Base-by-base conservation (phyloP, 2,329 filamentous ascomycete species). In the Apiospora kogelbergensis region DNA sequence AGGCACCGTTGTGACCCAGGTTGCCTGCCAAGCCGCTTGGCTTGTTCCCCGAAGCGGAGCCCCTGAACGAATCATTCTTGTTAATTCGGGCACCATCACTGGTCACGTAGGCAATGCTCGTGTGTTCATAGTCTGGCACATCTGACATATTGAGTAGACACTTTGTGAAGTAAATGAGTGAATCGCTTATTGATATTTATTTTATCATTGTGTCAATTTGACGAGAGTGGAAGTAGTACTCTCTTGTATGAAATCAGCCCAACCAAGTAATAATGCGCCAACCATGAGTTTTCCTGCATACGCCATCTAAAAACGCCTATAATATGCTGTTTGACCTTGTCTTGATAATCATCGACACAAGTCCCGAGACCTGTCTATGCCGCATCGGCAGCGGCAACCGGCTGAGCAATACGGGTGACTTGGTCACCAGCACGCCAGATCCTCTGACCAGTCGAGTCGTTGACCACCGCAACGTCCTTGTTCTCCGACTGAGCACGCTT, bases 371-470 rank as follows among this genome's bases (percentile, higher is more conserved):
- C 17, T 26, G 26, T 30, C 53, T 70, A 92, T 77, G 92, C 92
- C 71, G 91, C 91, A 82, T 91, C 91, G 70, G 92, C 92, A 75
- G 89, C 91, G 70, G 89, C 87, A 46, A 91, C 86, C 63, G 92
- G 91, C 80, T 93, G 89, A 15, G 88, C 84, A 70, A 93, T 88
- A 81, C 91, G 91, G 71, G 92, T 95, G 67, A 92, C 87, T 81
- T 95, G 92, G 75, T 89, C 85, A 65, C 91, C 92, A 72, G 92
- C 91, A 70, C 92, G 89, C 76, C 94, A 87, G 74, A 95, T 91
- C 67, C 90, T 87, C 78, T 91, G 86, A 68, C 92, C 92, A 69
- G 87, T 82, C 24, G 86, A 88, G 76, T 94, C 92, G 78, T 91
- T 91, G 76, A 91, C 85, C 72, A 88, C 87, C 70, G 88, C 85